Base-by-base conservation (phyloP, 768 basidiomycete species). In the Gymnopilus dilepis region DNA sequence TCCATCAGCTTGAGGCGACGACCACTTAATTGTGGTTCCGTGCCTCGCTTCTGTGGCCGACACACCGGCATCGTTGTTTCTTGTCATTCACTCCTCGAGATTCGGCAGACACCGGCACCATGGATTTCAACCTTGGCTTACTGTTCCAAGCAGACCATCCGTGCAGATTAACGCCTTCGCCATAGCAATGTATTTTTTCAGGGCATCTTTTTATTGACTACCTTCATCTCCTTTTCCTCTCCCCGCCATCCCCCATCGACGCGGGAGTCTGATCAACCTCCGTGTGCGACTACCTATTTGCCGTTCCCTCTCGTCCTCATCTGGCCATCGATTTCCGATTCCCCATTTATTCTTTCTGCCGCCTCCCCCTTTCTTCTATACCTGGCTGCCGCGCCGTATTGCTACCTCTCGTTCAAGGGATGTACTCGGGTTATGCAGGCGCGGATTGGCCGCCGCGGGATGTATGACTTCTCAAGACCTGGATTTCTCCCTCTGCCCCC, bases 21-120 rank as follows among this genome's bases (percentile, higher is more conserved):
- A 90, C 87, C 89, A 84, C 89, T 91, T 91, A 59, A 74, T 69
- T 91, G 90, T 84, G 89, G 89, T 89, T 86, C 80, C 86, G 88
- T 87, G 82, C 83, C 84, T 88, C 87, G 86, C 81, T 80, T 81
- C 78, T 60, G 66, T 66, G 79, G 87, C 89, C 89, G 77, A 92
- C 72, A 90, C 91, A 88, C 80, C 72, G 89, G 89, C 86, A 73
- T 83, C 83, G 76, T 77, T 74, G 64, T 70, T 75, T 70, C 67
- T 64, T 67, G 70, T 66, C 64, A 67, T 60, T 65, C 64, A 59
- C 63, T 66, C 67, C 67, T 72, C 75, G 65, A 71, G 70, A 66
- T 63, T 61, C 66, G 67, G 72, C 72, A 71, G 68, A 65, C 61
- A 59, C 51, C 56, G 56, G 51, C 64, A 50, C 71, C 65, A 68